Conservation (phyloP, 805 yeast genomes). For the Yarrowia hollandica region DNA sequence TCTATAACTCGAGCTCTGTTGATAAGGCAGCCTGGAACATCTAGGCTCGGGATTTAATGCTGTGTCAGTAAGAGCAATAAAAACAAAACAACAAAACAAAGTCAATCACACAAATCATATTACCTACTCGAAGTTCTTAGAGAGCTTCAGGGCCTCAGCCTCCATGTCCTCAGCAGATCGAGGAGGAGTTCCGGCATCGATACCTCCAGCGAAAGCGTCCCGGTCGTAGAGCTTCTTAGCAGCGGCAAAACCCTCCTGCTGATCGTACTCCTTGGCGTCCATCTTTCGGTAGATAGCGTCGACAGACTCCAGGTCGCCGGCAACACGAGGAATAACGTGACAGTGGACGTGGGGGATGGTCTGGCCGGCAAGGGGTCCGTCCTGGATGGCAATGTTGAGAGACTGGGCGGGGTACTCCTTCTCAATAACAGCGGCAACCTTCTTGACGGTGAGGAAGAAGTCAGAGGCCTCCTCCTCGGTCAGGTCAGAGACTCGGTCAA, state of each 20-base stretch:
- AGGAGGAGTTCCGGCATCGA: constrained; percentile 46
- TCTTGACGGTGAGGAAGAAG: constrained; percentile 72
- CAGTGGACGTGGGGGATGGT: constrained; percentile 94
- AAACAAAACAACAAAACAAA: background rate
- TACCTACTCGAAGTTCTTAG: constrained; percentile 34
- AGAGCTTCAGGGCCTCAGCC: constrained; percentile 62
- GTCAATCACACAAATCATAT: background rate
- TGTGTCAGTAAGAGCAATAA: background rate
- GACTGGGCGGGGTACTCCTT: constrained; percentile 74
- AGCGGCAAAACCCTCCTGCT: constrained; percentile 42
- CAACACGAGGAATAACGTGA: constrained; percentile 81
- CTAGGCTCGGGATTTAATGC: background rate
- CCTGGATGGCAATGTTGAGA: constrained; percentile 89
- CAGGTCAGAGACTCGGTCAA: constrained; percentile 66
- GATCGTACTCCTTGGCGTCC: constrained; percentile 55
- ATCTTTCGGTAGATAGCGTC: constrained; percentile 72
- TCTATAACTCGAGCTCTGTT: too few relatives aligned
- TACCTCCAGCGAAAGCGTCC: constrained; percentile 20
- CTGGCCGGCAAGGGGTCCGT: constrained; percentile 95
- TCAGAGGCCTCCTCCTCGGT: constrained; percentile 69
- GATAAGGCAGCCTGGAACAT: background rate
- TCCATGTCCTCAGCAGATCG: constrained; percentile 68
- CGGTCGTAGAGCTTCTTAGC: constrained; percentile 34
- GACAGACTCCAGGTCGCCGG: constrained; percentile 58
- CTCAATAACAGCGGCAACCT: constrained; percentile 66